A percentile compares a stretch with the other conserved stretches of the same genome.
Conservation (phyloP, 2,329 filamentous ascomycete genomes). For the Albifimbria verrucaria region DNA sequence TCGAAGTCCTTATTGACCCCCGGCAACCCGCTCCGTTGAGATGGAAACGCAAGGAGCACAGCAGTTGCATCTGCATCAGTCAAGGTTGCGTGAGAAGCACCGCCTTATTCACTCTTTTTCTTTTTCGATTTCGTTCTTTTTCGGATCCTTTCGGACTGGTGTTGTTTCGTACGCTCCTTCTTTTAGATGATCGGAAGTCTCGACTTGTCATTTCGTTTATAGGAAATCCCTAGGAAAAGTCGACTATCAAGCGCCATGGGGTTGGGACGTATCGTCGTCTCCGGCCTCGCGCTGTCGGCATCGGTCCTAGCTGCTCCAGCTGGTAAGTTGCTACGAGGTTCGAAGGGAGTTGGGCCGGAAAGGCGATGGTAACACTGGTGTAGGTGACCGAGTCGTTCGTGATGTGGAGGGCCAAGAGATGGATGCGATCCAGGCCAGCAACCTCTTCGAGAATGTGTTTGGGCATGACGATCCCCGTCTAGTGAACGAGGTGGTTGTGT, state of each 20-base stretch:
- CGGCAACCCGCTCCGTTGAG: too few relatives aligned
- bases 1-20: neutral
- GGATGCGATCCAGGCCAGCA: neutral
- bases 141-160: neutral
- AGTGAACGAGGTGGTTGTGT: neutral
- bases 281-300: constrained; percentile 18
- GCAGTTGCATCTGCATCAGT: neutral
- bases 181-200: neutral
- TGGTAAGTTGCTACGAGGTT: constrained; percentile 13
- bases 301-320: constrained; percentile 18
- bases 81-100: neutral
- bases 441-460: neutral
- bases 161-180: constrained; percentile 1
- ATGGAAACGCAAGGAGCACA: neutral
- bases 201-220: neutral
- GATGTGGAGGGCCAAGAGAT: neutral
- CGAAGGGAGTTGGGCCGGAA: neutral
- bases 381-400: neutral
- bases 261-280: constrained; percentile 16
- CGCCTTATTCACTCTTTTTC: neutral
- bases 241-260: constrained; percentile 12
- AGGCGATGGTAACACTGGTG: neutral
- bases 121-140: neutral
- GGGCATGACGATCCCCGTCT: neutral
- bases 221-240: neutral